Evolutionary conservation across 2,329 filamentous ascomycete genomes (phyloP).

Genomic region (Trichoderma asperellum): DNA sequence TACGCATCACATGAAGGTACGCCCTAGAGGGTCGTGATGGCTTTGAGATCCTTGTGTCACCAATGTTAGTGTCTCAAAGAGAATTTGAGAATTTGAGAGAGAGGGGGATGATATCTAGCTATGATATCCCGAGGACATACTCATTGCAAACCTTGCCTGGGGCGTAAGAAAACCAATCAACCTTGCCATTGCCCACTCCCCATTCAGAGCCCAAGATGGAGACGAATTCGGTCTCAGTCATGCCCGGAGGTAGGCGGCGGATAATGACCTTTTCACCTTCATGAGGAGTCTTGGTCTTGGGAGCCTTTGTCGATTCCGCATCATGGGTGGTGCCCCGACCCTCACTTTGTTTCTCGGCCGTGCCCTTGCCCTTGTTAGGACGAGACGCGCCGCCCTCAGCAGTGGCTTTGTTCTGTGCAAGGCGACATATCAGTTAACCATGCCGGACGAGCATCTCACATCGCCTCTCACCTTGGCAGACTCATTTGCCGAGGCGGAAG

Average conservation of each 20-base stretch:
- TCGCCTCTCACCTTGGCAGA: slow-evolving; percentile 37
- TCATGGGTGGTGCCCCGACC: slow-evolving; percentile 37
- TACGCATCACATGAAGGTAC: slow-evolving; percentile 79
- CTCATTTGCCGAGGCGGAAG: slow-evolving; percentile 36
- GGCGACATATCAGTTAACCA: slow-evolving; percentile 22
- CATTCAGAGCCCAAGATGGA: slow-evolving; percentile 75
- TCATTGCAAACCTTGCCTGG: slow-evolving; percentile 78
- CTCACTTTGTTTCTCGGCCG: slow-evolving; percentile 38
- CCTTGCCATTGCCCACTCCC: slow-evolving; percentile 77
- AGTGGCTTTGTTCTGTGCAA: slow-evolving; percentile 29
- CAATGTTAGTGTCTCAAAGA: slow-evolving; percentile 29
- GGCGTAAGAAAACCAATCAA: slow-evolving; percentile 78
- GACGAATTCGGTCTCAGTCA: slow-evolving; percentile 80
- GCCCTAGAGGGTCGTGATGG: slow-evolving; percentile 78
- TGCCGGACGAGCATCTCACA: slow-evolving; percentile 9
- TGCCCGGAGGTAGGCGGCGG: slow-evolving; percentile 80
- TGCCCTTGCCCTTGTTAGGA: slow-evolving; percentile 36
- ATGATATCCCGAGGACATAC: slow-evolving; percentile 54
- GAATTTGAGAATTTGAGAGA: neutral
- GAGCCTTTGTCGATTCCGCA: slow-evolving; percentile 37
- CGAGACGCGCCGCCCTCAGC: slow-evolving; percentile 32
- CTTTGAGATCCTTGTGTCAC: slow-evolving; percentile 70
- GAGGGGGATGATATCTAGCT: neutral
- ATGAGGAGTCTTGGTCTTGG: slow-evolving; percentile 41
- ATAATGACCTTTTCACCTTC: slow-evolving; percentile 80